A percentile compares a stretch with the other conserved stretches of the same genome.
Conservation (phyloP, 225 moss, liverwort and hornwort genomes). For the Bryum argenteum region DNA sequence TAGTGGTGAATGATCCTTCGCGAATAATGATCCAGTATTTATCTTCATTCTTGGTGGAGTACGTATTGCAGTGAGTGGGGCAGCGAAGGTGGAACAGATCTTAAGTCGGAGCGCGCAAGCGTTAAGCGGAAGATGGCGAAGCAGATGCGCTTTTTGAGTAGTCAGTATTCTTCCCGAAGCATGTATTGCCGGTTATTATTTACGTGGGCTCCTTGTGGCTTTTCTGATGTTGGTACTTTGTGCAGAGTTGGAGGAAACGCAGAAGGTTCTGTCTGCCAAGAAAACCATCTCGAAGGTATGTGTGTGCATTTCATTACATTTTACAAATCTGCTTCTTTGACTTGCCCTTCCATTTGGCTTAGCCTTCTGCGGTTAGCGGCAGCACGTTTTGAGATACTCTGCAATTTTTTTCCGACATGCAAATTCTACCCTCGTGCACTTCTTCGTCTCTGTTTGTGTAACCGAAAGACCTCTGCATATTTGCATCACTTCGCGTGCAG, state of each 20-base stretch:
- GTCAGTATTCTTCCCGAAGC: slow-evolving; percentile 25
- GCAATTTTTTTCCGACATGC: not conserved
- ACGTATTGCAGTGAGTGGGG: slow-evolving; percentile 42
- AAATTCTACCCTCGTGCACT: not conserved
- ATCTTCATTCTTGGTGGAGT: not conserved
- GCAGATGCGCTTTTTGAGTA: slow-evolving; percentile 67
- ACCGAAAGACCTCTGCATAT: not conserved
- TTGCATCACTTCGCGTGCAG: slow-evolving; percentile 43
- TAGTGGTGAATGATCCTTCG: not conserved
- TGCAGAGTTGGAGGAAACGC: slow-evolving; percentile 69
- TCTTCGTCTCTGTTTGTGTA: not conserved
- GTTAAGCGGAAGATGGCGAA: slow-evolving; percentile 78
- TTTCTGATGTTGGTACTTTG: slow-evolving; percentile 16
- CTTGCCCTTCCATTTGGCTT: not conserved
- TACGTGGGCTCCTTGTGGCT: not conserved
- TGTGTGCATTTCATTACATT: not conserved
- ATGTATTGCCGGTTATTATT: not conserved
- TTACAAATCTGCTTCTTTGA: slow-evolving; percentile 18
- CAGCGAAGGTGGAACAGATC: slow-evolving; percentile 32
- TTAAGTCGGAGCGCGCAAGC: slow-evolving; percentile 47
- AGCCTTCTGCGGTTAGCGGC: slow-evolving; percentile 11
- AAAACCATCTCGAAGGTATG: slow-evolving; percentile 62
- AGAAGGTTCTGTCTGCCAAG: slow-evolving; percentile 62
- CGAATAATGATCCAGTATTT: not conserved
- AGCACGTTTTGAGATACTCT: slow-evolving; percentile 8